These are phyloP conservation scores for Euphrasia confusa DNA, from an alignment of 257 asterid genomes.

Conservation along the genomic window DNA sequence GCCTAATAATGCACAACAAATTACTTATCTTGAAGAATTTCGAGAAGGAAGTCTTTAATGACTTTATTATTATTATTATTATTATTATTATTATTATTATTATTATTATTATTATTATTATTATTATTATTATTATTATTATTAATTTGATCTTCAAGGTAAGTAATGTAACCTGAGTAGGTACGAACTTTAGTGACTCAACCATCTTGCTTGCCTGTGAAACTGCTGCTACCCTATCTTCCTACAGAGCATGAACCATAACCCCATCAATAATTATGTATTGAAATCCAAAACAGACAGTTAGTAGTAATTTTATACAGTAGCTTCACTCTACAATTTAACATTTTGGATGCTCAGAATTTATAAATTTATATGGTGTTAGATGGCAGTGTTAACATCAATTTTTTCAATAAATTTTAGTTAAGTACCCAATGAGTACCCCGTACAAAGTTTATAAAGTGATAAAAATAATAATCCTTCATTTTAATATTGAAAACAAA, in stretches of 20 bases:
- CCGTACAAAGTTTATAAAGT: no score
- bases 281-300: not conserved
- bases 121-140: no score
- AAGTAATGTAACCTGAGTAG: constrained; percentile 65
- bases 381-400: constrained; percentile 5
- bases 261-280: constrained; percentile 13
- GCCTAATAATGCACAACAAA: constrained; percentile 47
- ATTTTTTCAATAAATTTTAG: not conserved
- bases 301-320: not conserved
- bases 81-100: no score
- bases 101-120: no score
- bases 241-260: constrained; percentile 45
- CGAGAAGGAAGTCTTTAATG: constrained; percentile 11
- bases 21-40: constrained; percentile 24
- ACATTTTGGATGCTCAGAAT: constrained; percentile 6
- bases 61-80: no score
- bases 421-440: not conserved
- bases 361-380: not conserved
- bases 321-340: not conserved
- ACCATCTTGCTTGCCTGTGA: constrained; percentile 91
- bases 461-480: not conserved
- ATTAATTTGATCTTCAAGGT: constrained; percentile 25
- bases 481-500: constrained; percentile 6
- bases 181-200: constrained; percentile 76
- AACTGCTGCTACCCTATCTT: constrained; percentile 69